Percentiles rank a stretch among this genome's conserved stretches.
Conservation (phyloP, 305 asterid genomes). For the Coffea humblotiana region DNA sequence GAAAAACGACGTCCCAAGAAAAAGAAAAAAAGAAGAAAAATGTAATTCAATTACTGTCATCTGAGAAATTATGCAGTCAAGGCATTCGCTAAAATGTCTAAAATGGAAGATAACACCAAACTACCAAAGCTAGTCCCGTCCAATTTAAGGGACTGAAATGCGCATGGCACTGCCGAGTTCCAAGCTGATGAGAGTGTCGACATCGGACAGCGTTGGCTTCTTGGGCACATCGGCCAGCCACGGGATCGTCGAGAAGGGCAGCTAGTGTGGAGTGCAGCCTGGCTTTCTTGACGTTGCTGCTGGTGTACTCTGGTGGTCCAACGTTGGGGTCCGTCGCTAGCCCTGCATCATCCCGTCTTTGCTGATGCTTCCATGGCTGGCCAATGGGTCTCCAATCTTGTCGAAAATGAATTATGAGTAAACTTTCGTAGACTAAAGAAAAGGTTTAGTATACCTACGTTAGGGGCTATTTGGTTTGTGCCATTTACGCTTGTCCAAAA, state of each 20-base stretch:
- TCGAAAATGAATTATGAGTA: constrained; percentile 32
- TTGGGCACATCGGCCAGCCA: constrained; percentile 74
- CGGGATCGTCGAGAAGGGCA: constrained; percentile 75
- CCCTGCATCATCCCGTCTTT: background rate
- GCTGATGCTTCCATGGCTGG: background rate
- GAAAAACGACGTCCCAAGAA: background rate
- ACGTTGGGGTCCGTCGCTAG: constrained; percentile 16
- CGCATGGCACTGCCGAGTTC: constrained; percentile 98
- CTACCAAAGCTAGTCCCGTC: constrained; percentile 68
- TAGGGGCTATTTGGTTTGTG: too few relatives aligned
- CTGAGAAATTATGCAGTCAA: constrained; percentile 4
- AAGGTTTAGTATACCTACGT: too few relatives aligned
- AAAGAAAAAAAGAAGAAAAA: too few relatives aligned
- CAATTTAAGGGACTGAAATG: constrained; percentile 57
- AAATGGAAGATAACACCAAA: constrained; percentile 16
- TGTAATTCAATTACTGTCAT: constrained; percentile 4
- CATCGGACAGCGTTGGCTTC: constrained; percentile 66
- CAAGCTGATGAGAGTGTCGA: constrained; percentile 79
- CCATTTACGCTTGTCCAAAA: too few relatives aligned
- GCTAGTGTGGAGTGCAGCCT: constrained; percentile 61
- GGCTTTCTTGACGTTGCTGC: constrained; percentile 58
- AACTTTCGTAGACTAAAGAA: background rate
- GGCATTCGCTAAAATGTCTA: constrained; percentile 40
- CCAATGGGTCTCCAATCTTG: background rate
- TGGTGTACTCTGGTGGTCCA: constrained; percentile 47